A percentile compares a stretch with the other conserved stretches of the same genome.
phyloP scores from a whole-genome alignment of 257 asterid genomes.

The Solanum corneliomulleri region DNA sequence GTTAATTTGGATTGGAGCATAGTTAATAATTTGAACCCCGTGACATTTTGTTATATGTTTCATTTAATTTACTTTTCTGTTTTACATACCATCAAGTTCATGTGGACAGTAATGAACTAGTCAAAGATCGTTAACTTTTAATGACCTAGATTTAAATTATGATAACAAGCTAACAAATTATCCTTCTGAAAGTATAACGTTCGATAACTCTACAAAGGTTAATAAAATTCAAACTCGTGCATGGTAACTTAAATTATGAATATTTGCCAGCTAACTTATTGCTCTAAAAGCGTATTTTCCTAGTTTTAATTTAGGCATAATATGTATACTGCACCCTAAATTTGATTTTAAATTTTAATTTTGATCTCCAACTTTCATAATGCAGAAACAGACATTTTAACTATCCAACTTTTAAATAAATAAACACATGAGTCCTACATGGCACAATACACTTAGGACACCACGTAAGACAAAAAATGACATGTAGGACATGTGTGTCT shows the following conservation, averaged over 20 bases:
- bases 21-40: not conserved
- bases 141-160: not conserved
- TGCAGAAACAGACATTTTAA: too few species aligned
- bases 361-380: too few species aligned
- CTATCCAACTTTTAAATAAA: too few species aligned
- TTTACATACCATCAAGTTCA: not conserved
- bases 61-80: not conserved
- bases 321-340: rapidly evolving
- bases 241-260: not conserved
- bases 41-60: not conserved
- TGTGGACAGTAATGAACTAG: not conserved
- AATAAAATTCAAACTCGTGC: not conserved
- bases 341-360: too few species aligned
- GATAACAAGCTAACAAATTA: not conserved
- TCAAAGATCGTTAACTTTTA: not conserved
- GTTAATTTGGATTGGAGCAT: not conserved
- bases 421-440: too few species aligned
- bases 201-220: not conserved
- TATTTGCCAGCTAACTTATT: not conserved
- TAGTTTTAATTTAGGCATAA: not conserved
- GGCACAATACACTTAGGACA: too few species aligned
- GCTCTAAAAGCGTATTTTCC: not conserved
- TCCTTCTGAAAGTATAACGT: not conserved
- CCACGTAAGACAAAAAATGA: too few species aligned
- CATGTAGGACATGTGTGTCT: too few species aligned